Evolutionary conservation across 345 rosid genomes (phyloP), one percentile per base, ranked within the genome.

Genomic region (Aquilaria malaccensis): DNA sequence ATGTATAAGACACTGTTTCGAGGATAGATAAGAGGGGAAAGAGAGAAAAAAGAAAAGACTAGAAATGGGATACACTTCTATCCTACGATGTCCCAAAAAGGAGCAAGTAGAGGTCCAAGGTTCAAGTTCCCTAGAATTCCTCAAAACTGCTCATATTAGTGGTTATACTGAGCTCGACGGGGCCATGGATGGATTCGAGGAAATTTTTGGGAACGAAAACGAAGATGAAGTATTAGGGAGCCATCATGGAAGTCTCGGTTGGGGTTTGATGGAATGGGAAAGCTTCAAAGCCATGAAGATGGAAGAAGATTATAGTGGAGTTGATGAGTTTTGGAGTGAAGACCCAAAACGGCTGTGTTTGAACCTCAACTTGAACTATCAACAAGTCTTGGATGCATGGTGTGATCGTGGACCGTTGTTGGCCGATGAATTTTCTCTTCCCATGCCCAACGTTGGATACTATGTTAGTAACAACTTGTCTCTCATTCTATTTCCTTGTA

Each of bases 381-480:
- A 86, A 74, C 78, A 84, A 45, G 89, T 82, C 10, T 65, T 89
- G 70, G 83, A 81, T 67, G 89, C 91, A 22, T 86, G 93, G 90
- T 82, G 77, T 33, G 85, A 85, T 64, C 78, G 80, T 29, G 71
- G 77, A 2, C 66, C 82, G 10, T 72, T 77, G 6, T 75, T 68
- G 83, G 74, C 81, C 9, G 75, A 76, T 52, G 68, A 64, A 59
- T 66, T 13, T 53, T 62, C 76, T 57, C 61, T 72, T 65, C 70
- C 79, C n/a, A 58, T 57, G 67, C 12, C 77, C 51, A 61, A 13
- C 62, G 58, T 33, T 68, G 76, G 74, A 56, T 4, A 52, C 58
- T 81, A 82, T 70, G 90, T 87, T 32, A 76, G 90, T 84, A 62
- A 3, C 53, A 33, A 7, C 30, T n/a, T 5, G 7, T 33, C 50